Percentiles rank a stretch among this genome's conserved stretches.
phyloP scores from a whole-genome alignment of 495 filamentous ascomycete species.

The Sphaerosporella brunnea region DNA sequence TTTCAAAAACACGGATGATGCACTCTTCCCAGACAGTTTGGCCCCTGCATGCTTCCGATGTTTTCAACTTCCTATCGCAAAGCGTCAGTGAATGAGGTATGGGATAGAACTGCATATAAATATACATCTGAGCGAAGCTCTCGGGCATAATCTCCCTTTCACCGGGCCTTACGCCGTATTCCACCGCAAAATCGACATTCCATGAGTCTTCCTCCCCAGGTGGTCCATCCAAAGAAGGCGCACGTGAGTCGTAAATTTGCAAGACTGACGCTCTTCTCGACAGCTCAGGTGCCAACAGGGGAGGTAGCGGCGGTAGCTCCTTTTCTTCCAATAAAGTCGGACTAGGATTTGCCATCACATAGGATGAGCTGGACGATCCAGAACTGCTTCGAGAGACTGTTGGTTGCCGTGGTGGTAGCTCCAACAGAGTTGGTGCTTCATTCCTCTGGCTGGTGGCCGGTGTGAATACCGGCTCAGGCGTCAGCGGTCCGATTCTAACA shows the following conservation, averaged over 20 bases:
- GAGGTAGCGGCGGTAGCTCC: no score
- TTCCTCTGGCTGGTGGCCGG: background rate
- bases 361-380: no score
- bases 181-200: background rate
- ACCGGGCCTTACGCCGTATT: conserved; percentile 15
- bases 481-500: background rate
- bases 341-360: no score
- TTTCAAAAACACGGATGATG: conserved; percentile 15
- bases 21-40: conserved; percentile 16
- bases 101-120: background rate
- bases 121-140: conserved; percentile 11
- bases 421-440: background rate
- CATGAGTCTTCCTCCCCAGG: background rate
- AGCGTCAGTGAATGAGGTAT: background rate
- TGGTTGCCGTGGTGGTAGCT: background rate
- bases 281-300: no score
- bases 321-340: no score
- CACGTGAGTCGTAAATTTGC: background rate
- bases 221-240: background rate
- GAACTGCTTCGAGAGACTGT: no score
- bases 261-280: background rate
- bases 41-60: conserved; percentile 10
- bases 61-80: conserved; percentile 9
- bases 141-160: conserved; percentile 21
- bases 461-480: background rate